Percentiles rank a stretch among this genome's conserved stretches.
These are phyloP conservation scores for Talaromyces liani DNA, from an alignment of 495 filamentous ascomycete genomes.

Conservation along the genomic window DNA sequence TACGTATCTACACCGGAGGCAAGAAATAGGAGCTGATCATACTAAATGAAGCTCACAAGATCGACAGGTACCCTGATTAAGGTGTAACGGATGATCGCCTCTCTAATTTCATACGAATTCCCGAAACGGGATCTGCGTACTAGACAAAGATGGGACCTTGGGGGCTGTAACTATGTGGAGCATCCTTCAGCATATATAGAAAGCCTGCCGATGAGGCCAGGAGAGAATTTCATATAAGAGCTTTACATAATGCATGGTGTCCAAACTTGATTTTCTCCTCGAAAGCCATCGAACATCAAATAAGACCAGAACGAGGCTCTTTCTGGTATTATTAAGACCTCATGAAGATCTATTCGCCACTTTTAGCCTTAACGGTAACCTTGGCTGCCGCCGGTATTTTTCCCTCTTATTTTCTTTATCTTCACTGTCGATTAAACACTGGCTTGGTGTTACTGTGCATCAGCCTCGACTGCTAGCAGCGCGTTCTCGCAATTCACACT, in stretches of 20 bases:
- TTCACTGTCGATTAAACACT: background rate
- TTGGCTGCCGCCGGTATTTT: background rate
- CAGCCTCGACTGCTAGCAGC: background rate
- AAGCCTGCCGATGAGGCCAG: too few relatives aligned
- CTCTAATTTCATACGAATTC: background rate
- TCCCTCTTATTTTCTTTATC: background rate
- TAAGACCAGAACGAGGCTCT: background rate
- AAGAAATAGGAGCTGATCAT: background rate
- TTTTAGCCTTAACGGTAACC: background rate
- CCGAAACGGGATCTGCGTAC: background rate
- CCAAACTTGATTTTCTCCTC: background rate
- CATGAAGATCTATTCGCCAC: background rate
- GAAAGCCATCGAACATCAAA: background rate
- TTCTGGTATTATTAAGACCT: background rate
- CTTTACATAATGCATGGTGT: background rate
- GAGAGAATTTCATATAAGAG: too few relatives aligned
- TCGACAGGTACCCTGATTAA: background rate
- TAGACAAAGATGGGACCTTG: background rate
- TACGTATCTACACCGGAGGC: background rate
- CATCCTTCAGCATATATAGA: background rate
- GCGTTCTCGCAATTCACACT: background rate
- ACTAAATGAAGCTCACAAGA: background rate
- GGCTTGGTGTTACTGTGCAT: background rate
- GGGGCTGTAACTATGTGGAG: background rate
- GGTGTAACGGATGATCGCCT: background rate